Percentiles rank a stretch among this genome's conserved stretches.
Evolutionary conservation across 1,139 yeast species (phyloP).

Genomic region (Debaryomyces sp.): DNA sequence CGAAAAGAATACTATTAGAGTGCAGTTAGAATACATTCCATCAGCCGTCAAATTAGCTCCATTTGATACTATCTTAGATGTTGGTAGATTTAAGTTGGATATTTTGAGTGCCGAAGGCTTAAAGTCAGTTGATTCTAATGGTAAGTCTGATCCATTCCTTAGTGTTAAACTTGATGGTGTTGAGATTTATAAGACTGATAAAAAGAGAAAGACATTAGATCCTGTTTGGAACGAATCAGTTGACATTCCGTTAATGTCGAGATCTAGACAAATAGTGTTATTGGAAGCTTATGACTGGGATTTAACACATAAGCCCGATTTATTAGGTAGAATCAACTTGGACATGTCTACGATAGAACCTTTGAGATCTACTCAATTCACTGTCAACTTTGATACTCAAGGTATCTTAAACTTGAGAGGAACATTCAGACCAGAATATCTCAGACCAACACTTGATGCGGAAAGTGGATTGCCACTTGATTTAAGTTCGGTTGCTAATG

Average conservation of each 20-base stretch:
- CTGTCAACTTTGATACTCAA: conserved; percentile 57
- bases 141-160: conserved; percentile 74
- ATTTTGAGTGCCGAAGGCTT: conserved; percentile 57
- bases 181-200: conserved; percentile 58
- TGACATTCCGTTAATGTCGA: conserved; percentile 64
- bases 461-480: conserved; percentile 45
- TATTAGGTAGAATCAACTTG: conserved; percentile 53
- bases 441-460: conserved; percentile 56
- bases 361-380: conserved; percentile 45
- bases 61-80: conserved; percentile 65
- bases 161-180: conserved; percentile 55
- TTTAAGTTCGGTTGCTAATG: conserved; percentile 44
- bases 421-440: conserved; percentile 64
- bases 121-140: conserved; percentile 65
- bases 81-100: conserved; percentile 61
- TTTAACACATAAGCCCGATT: conserved; percentile 66
- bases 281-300: conserved; percentile 75
- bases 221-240: conserved; percentile 71
- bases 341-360: conserved; percentile 55
- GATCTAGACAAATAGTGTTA: conserved; percentile 53
- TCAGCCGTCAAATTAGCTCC: conserved; percentile 55
- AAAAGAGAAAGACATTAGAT: conserved; percentile 63
- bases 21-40: conserved; percentile 65
- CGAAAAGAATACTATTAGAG: conserved; percentile 42
- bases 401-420: conserved; percentile 59